phyloP scores from a whole-genome alignment of 768 basidiomycete species.

The Goffeauzyma gilvescens region DNA sequence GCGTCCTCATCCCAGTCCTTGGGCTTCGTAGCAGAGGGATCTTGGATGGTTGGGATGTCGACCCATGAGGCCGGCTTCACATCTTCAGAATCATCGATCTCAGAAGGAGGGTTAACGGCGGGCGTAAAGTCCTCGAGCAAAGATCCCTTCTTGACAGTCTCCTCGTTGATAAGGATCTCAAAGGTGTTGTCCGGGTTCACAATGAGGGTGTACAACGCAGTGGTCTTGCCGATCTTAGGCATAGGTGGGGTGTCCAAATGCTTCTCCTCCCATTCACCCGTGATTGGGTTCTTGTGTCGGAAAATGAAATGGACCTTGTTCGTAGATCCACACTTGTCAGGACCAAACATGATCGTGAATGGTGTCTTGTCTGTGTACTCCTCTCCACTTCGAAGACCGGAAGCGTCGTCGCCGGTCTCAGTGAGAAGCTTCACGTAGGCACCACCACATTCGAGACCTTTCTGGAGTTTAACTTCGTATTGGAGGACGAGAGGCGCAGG shows the following conservation, averaged over 20 bases:
- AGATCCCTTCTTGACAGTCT: constrained; percentile 55
- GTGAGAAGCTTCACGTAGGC: constrained; percentile 87
- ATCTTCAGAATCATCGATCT: constrained; percentile 82
- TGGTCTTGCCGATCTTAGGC: constrained; percentile 71
- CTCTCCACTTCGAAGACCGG: constrained; percentile 26
- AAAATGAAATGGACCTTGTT: constrained; percentile 82
- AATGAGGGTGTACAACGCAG: constrained; percentile 86
- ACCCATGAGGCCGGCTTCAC: constrained; percentile 85
- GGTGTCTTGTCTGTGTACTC: constrained; percentile 34
- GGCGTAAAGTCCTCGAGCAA: constrained; percentile 88
- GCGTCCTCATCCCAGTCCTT: constrained; percentile 96
- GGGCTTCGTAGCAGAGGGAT: constrained; percentile 74
- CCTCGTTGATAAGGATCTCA: constrained; percentile 74
- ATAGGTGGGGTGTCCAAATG: constrained; percentile 65
- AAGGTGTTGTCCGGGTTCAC: constrained; percentile 87
- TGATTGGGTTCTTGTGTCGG: constrained; percentile 86
- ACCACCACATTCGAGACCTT: constrained; percentile 96
- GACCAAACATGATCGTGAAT: constrained; percentile 74
- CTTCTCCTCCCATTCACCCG: constrained; percentile 89
- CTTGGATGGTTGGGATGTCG: constrained; percentile 64
- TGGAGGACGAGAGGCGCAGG: constrained; percentile 63
- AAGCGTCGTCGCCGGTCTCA: constrained; percentile 23
- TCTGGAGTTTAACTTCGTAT: constrained; percentile 98
- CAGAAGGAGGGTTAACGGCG: constrained; percentile 72
- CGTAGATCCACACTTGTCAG: constrained; percentile 44